Evolutionary conservation across 768 basidiomycete species (phyloP).

Genomic region (Clitopilus passeckerianus): DNA sequence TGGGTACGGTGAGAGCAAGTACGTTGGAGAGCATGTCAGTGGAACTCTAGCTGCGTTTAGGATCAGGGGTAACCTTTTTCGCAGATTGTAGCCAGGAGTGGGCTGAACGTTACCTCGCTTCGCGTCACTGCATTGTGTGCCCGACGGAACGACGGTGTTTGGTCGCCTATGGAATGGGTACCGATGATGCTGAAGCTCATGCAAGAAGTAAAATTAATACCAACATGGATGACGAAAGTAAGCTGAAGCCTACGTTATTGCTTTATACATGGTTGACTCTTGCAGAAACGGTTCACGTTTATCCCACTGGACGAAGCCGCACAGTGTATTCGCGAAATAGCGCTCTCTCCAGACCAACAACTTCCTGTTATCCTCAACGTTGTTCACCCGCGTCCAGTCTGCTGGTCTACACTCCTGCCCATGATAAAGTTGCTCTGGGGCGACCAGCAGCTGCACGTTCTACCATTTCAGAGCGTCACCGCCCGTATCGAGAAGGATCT

Average conservation of each 20-base stretch:
- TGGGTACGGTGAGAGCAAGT: conserved; percentile 1
- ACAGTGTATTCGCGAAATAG: conserved; percentile 23
- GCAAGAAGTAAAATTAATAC: conserved; percentile 14
- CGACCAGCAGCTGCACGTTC: background rate
- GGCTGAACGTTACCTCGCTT: conserved; percentile 16
- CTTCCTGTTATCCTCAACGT: conserved; percentile 22
- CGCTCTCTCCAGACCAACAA: conserved; percentile 9
- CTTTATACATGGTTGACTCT: background rate
- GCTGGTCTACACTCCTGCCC: conserved; percentile 13
- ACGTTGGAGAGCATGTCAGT: background rate
- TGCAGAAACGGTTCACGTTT: conserved; percentile 27
- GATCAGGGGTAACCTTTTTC: background rate
- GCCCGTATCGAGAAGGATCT: background rate
- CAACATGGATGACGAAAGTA: conserved; percentile 5
- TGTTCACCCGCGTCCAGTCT: conserved; percentile 27
- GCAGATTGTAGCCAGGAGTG: conserved; percentile 21
- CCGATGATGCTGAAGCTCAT: conserved; percentile 27
- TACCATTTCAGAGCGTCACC: background rate
- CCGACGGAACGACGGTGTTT: conserved; percentile 21
- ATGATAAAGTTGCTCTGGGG: background rate
- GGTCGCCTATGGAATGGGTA: conserved; percentile 29
- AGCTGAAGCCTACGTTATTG: background rate
- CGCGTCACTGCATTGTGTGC: conserved; percentile 28
- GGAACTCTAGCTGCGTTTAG: background rate
- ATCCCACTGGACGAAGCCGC: conserved; percentile 23